Evolutionary conservation across 495 filamentous ascomycete genomes (phyloP).

Genomic region (Penicillium coffeae): DNA sequence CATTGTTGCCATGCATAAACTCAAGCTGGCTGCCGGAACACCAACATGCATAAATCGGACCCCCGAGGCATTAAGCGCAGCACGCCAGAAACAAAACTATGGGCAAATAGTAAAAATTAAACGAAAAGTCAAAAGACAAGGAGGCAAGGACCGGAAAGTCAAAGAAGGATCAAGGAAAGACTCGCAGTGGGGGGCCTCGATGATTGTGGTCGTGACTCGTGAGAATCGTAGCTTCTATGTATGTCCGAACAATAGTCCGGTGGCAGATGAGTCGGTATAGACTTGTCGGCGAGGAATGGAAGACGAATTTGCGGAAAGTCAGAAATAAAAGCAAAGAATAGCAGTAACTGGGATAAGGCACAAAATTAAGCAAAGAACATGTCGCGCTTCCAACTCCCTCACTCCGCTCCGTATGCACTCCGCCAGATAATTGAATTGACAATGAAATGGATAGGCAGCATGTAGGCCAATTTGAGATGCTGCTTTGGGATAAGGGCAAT

Average conservation of each 20-base stretch:
- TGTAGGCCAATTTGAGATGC: background rate
- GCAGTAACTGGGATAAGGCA: background rate
- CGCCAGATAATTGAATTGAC: background rate
- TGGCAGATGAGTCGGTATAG: conserved; percentile 14
- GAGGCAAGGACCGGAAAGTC: background rate
- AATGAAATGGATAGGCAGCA: background rate
- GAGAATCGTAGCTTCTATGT: conserved; percentile 28
- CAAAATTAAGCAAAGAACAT: background rate
- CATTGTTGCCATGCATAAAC: background rate
- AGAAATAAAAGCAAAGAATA: background rate
- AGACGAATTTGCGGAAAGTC: background rate
- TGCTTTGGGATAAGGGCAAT: background rate
- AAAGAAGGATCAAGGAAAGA: conserved; percentile 1
- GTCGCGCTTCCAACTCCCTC: background rate
- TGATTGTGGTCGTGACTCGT: conserved; percentile 28
- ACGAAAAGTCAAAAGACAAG: background rate
- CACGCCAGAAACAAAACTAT: background rate
- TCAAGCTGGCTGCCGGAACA: background rate
- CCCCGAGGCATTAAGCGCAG: background rate
- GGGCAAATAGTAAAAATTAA: background rate
- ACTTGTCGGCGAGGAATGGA: conserved; percentile 11
- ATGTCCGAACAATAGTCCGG: conserved; percentile 12
- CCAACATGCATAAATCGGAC: background rate
- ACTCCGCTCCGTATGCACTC: background rate
- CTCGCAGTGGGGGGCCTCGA: conserved; percentile 9